Evolutionary conservation across 768 basidiomycete genomes (phyloP), one percentile per base, ranked within the genome.

Genomic region (Cystofilobasidium ferigula): DNA sequence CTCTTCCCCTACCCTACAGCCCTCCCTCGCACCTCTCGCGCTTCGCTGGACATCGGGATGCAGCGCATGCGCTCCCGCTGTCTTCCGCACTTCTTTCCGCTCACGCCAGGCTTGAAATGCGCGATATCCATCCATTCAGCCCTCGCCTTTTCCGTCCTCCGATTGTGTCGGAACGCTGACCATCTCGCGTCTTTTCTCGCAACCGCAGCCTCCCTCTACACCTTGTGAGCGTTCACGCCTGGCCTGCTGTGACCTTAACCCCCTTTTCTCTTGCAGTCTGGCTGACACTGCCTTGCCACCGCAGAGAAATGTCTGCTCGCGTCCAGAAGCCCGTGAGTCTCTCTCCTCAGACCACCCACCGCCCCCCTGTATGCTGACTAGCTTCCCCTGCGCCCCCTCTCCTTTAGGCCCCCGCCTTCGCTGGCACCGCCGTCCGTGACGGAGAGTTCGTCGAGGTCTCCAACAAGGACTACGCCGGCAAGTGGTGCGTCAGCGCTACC

Each of bases 401-500:
- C 47, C 24, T 54, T 10, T 14, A 54, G 51, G 67, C 67, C 18
- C 67, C 67, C 47, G 61, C 62, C 67, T 68, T 68, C 61, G 40
- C 62, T 64, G 75, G 75, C 58, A 80, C 84, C 43, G 84, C 85
- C 69, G 86, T 94, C 71, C 79, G 84, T 69, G 85, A 87, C 54
- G 86, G 88, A 61, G 74, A 81, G 68, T 92, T 95, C 78, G 81
- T 85, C 72, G 84, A 91, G 32, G 76, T 89, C 63, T 84, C 86
- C n/a, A 77, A 91, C 58, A 76, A 81, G 1, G 83, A 86, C 69
- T 89, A 80, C 77, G 77, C 82, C 63, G 89, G 90, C 38, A 82
- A 89, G 85, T 94, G 89, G 90, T 85, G 90, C 22, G 81, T 92
- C 38, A 82, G 94, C 20, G 81, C 90, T 84, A 92, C 22, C 81